Base-by-base conservation (phyloP, 352 stramenopile species). In the Phytophthora crassamura region DNA sequence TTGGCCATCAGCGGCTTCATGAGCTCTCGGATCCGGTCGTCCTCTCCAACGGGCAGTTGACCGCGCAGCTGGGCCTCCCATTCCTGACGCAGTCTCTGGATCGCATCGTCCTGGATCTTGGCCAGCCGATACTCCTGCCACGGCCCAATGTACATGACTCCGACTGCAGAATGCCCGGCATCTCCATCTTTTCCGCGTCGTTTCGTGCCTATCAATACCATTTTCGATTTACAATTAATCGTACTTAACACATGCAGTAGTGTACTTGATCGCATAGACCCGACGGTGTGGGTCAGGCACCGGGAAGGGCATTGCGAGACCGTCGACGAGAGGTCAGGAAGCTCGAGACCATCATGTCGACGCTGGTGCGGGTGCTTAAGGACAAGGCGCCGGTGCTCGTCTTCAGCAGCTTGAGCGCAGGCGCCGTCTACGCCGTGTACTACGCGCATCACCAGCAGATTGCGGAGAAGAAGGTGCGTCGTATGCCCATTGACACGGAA, bases 101-200 rank as follows among this genome's bases (percentile, higher is more conserved):
- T 81, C 30, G 82, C 80, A 64, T 91, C 77, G 34, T 92, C 81
- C 69, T 95, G 84, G 69, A 95, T 84, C 75, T 93, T 91, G 18
- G 87, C 84, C 46, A 93, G 79, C 4, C 86, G 82, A 66, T 93
- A 95, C 69, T 95, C 84, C 60, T 95, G 87, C 83, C 84, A 95
- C 51, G 84, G 86, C 15, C 86, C 84, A 60, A 95, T 92, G 67
- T 92, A 93, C 83, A 93, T 95, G 68, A 33, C 58, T 46, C 15
- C 11, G 9, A 22, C n/a, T n/a, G 51, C 39, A 35, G 14, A 12
- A 33, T 30, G 25, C 25, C 25, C 25, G 25, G 25, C 25, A 30
- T 30, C 25, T 30, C 25, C 36, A 45, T 30, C 20, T 1, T 25
- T 61, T 5, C 4, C 25, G 32, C 42, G 49, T 70, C 59, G 64